These are phyloP conservation scores for Diutina sp. DNA, from an alignment of 1,139 yeast species.

Conservation along the genomic window DNA sequence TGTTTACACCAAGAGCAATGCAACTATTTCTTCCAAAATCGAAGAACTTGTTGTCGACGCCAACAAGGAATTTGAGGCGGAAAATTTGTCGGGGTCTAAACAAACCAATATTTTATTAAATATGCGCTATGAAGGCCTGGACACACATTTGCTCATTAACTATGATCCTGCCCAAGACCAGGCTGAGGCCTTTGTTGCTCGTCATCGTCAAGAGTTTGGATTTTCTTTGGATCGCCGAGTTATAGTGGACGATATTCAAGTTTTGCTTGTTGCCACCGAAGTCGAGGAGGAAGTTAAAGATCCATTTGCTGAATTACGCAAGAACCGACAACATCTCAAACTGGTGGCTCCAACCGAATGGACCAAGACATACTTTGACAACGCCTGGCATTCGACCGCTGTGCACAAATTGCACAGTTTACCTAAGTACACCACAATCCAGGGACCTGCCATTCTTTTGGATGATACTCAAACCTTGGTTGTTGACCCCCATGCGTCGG, in stretches of 20 bases:
- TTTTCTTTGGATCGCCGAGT: constrained; percentile 45
- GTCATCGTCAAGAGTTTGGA: constrained; percentile 60
- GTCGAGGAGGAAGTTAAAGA: constrained; percentile 16
- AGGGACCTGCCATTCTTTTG: constrained; percentile 75
- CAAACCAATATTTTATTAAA: constrained; percentile 54
- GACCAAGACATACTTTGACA: constrained; percentile 17
- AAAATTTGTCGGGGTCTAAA: constrained; percentile 15
- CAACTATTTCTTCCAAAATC: constrained; percentile 4
- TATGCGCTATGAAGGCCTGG: constrained; percentile 78
- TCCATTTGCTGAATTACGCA: constrained; percentile 20
- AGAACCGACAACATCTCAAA: constrained; percentile 4
- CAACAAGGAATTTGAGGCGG: constrained; percentile 18
- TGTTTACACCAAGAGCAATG: background rate
- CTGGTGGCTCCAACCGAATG: background rate
- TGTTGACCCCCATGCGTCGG: constrained; percentile 60
- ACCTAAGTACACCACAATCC: constrained; percentile 35
- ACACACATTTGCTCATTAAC: constrained; percentile 62
- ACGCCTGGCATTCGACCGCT: constrained; percentile 39
- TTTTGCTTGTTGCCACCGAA: constrained; percentile 23
- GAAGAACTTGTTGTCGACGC: constrained; percentile 15
- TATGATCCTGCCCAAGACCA: constrained; percentile 10
- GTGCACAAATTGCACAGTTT: constrained; percentile 40
- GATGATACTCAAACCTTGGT: constrained; percentile 83
- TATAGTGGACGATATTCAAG: constrained; percentile 73
- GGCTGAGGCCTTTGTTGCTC: constrained; percentile 15